These are phyloP conservation scores for Hericium erinaceus DNA, from an alignment of 768 basidiomycete genomes.

Conservation along the genomic window DNA sequence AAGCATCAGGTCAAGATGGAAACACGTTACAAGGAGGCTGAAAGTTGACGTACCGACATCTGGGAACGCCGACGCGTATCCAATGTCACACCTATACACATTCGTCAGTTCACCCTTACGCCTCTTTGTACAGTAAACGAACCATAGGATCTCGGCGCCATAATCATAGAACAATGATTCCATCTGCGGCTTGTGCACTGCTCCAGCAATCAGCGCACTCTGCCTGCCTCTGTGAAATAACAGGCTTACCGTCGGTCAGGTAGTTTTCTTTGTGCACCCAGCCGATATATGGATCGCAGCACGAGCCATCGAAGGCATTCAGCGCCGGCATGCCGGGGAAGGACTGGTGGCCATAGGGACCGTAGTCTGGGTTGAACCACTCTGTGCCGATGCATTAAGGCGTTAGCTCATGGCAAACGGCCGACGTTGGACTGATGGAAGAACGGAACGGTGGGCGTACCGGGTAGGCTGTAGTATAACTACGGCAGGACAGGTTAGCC, in stretches of 20 bases:
- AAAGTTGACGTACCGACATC: neutral
- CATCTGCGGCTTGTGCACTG: slow-evolving; percentile 40
- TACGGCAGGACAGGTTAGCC: neutral
- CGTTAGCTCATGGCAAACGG: neutral
- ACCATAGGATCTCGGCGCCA: slow-evolving; percentile 12
- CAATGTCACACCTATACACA: neutral
- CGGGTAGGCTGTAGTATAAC: neutral
- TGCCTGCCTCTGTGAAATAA: neutral
- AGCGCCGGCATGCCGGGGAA: slow-evolving; percentile 48
- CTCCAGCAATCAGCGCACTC: neutral
- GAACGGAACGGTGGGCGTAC: neutral
- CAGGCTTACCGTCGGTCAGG: slow-evolving; percentile 26
- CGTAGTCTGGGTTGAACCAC: slow-evolving; percentile 46
- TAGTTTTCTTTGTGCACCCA: slow-evolving; percentile 39
- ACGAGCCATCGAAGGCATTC: slow-evolving; percentile 24
- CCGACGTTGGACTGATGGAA: neutral
- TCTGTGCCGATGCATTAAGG: slow-evolving; percentile 8
- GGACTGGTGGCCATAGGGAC: slow-evolving; percentile 35
- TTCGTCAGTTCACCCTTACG: neutral
- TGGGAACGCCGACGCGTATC: neutral
- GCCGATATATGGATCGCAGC: slow-evolving; percentile 47
- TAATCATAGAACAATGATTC: slow-evolving; percentile 16
- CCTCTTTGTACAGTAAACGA: slow-evolving; percentile 35
- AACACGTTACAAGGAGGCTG: neutral
- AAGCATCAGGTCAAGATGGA: slow-evolving; percentile 2